Percentiles rank a stretch among this genome's conserved stretches.
phyloP scores from a whole-genome alignment of 2,329 filamentous ascomycete genomes.

The Phialemonium atrogriseum region DNA sequence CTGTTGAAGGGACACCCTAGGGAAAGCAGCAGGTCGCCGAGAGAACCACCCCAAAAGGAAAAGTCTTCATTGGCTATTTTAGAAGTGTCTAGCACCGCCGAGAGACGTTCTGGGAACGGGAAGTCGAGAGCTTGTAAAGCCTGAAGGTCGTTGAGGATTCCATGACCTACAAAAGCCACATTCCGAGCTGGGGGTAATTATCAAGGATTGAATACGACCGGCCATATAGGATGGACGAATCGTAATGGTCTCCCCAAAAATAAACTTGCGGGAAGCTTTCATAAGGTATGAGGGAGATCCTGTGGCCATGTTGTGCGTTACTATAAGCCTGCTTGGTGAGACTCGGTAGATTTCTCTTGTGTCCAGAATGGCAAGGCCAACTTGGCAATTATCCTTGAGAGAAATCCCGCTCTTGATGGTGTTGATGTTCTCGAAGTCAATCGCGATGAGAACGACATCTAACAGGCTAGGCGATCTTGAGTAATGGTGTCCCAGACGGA shows the following conservation, averaged over 20 bases:
- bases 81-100: not conserved
- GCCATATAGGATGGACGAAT: not conserved
- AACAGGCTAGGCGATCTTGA: too few relatives aligned
- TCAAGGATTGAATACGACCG: conserved; percentile 1
- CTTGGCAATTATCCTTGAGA: conserved; percentile 1
- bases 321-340: conserved; percentile 1
- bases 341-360: not conserved
- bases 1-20: not conserved
- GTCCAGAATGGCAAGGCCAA: conserved; percentile 1
- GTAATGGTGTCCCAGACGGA: too few relatives aligned
- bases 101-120: not conserved
- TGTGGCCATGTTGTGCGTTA: not conserved
- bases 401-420: conserved; percentile 1
- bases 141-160: not conserved
- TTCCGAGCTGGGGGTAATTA: conserved; percentile 1
- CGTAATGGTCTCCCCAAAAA: not conserved
- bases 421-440: conserved; percentile 1
- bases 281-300: not conserved
- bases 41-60: not conserved
- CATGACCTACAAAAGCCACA: not conserved
- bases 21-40: not conserved
- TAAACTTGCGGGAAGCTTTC: not conserved
- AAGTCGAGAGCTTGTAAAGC: not conserved
- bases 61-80: not conserved
- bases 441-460: conserved; percentile 1